Base-by-base conservation (phyloP, 345 rosid species). In the Tarenaya hassleriana region DNA sequence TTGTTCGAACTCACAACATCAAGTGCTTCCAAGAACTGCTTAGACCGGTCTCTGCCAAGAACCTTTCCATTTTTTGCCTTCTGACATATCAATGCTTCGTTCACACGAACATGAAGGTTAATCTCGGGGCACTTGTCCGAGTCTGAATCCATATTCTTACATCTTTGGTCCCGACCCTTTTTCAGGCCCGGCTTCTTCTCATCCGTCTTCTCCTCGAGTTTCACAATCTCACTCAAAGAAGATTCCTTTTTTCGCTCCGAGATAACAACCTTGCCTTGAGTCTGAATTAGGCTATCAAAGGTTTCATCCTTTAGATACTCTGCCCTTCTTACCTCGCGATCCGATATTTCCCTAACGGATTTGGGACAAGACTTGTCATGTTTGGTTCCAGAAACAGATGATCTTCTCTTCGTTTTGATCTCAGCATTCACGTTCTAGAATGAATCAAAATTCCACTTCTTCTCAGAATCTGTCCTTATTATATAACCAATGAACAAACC, bases 11-110 rank as follows among this genome's bases (percentile, higher is more conserved):
- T 80, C 43, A 83, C 41, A 16, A 79, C 60, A 56, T 82, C 75
- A 51, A 88, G 63, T 18, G 87, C 83, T 55, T 80, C 97, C 71
- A 74, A 67, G 70, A 88, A 83, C 47, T 82, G 74, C 61, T 79
- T 80, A 10, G 91, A 73, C 62, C 69, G 67, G 33, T 55, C 51
- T 8, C 35, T 46, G 52, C 37, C 64, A 14, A 7, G 40, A 35
- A 35, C 3, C 41, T 54, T 66, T 12, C 57, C 66, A 1, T 60
- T 66, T 34, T 53, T 62, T 10, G 7, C 65, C 67, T 77, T 88
- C 3, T 70, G 75, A 67, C 76, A 69, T 10, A 77, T 70, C 35
- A 80, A 75, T 46, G 75, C 73, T 66, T 73, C 76, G 29, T 70
- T 74, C 70, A 75, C 69, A 55, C 72, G 53, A 50, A 69, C 71